Evolutionary conservation across 1,139 yeast genomes (phyloP), one percentile per base, ranked within the genome.

Genomic region (Eremothecium sinecaudum): DNA sequence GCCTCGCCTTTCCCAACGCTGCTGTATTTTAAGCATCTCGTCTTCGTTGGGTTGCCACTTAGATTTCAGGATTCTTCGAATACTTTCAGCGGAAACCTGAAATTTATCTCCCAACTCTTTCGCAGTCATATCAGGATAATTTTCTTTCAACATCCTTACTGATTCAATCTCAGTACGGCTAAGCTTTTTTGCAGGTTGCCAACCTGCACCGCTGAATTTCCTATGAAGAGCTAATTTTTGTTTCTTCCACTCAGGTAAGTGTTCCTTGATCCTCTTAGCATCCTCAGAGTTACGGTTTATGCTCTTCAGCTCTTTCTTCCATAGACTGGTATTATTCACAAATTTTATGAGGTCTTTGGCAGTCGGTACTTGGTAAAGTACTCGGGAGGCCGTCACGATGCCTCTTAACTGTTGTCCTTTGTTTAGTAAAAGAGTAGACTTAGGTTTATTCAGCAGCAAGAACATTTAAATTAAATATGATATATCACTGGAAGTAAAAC

Each of bases 71-170:
- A 87, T 83, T 41, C 95, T 67, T 38, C 95, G 62, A 1, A 86
- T 71, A 0, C 92, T 83, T 46, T 86, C 94, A 0, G 94, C 92
- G 1, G 93, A 79, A 3, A 84, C 68, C 36, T 69, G 64, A 56
- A 79, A 86, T 50, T 71, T 69, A 23, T 67, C 63, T 0, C 90
- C 79, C 12, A 87, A 58, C 32, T 76, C 79, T 2, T 66, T 62
- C 1, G 79, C 69, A 7, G 69, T 70, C 38, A 82, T 46, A 18
- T 71, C 67, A 0, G 95, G 95, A 46, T 69, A 58, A 34, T 64
- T 63, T 18, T 60, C 59, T 43, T 74, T 77, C 28, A 86, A 51
- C 8, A 64, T 55, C 35, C 82, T 61, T 4, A 87, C 67, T 35
- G 75, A 76, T 14, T 70, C 74, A 69, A 86, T 81, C 12, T 80